These are phyloP conservation scores for Linum usitatissimum DNA, from an alignment of 345 rosid species.

Conservation along the genomic window DNA sequence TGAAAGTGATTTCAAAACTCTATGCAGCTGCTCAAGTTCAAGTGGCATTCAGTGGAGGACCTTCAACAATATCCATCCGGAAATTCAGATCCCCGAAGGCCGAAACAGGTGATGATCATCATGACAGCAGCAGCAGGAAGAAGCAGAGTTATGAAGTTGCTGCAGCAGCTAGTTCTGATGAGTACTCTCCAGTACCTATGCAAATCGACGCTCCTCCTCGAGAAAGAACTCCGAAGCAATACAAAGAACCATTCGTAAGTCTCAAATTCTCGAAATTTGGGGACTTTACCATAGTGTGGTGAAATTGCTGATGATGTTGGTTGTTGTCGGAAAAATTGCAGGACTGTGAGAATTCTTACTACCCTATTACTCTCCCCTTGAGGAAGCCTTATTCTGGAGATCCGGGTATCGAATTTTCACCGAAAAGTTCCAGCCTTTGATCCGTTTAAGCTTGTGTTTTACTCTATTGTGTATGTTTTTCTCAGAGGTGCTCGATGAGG, in stretches of 20 bases:
- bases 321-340: constrained; percentile 4
- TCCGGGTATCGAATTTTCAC: constrained; percentile 10
- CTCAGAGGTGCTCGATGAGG: constrained; percentile 18
- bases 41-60: background rate
- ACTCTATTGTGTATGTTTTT: background rate
- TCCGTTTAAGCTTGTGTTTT: background rate
- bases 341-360: constrained; percentile 15
- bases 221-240: background rate
- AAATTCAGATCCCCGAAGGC: background rate
- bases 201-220: background rate
- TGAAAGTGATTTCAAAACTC: too few relatives aligned
- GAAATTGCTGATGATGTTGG: background rate
- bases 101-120: background rate
- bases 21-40: background rate
- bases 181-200: background rate
- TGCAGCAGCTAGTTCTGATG: too few relatives aligned
- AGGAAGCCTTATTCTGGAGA: constrained; percentile 23
- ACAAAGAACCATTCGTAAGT: constrained; percentile 1
- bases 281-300: too few relatives aligned
- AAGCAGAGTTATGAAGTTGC: too few relatives aligned
- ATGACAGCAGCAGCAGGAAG: background rate
- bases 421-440: background rate
- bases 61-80: background rate
- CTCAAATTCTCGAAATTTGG: background rate
- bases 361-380: constrained; percentile 20